Conservation (phyloP, 2,329 filamentous ascomycete genomes). For the Beauveria australis region DNA sequence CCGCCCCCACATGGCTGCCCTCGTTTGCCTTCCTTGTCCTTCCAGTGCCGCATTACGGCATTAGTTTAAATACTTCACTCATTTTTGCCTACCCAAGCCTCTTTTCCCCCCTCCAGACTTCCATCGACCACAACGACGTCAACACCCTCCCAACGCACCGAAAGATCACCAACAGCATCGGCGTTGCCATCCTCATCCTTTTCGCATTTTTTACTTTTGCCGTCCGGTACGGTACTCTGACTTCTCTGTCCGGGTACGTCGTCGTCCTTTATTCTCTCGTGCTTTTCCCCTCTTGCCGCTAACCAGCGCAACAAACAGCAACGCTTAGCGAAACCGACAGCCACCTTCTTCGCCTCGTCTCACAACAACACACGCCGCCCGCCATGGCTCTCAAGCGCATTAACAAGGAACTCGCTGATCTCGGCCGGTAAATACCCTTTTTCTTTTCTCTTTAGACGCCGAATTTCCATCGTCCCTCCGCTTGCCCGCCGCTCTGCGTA, state of each 20-base stretch:
- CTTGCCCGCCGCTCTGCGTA: slow-evolving; percentile 17
- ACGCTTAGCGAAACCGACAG: slow-evolving; percentile 3
- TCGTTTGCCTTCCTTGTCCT: not conserved
- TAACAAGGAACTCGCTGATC: slow-evolving; percentile 87
- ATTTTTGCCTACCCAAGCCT: not conserved
- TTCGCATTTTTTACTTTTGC: not conserved
- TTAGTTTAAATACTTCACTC: not conserved
- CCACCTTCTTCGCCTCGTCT: not conserved
- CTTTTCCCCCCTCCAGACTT: slow-evolving; percentile 5
- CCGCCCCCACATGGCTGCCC: not conserved
- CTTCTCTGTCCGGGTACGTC: not conserved
- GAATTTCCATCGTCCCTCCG: slow-evolving; percentile 14
- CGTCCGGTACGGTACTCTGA: not conserved
- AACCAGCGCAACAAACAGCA: slow-evolving; percentile 8
- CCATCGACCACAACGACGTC: not conserved
- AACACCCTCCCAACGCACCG: not conserved
- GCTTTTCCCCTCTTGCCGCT: not conserved
- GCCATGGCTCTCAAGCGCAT: slow-evolving; percentile 86
- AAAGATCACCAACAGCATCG: slow-evolving; percentile 5
- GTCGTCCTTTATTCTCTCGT: no score
- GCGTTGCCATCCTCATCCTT: not conserved
- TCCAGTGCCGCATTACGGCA: slow-evolving; percentile 5
- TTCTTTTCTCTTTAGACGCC: slow-evolving; percentile 10
- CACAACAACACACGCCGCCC: slow-evolving; percentile 20
- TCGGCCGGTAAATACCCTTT: slow-evolving; percentile 65